Base-by-base conservation (phyloP, 2,329 filamentous ascomycete genomes). In the Lecanosticta acicola region DNA sequence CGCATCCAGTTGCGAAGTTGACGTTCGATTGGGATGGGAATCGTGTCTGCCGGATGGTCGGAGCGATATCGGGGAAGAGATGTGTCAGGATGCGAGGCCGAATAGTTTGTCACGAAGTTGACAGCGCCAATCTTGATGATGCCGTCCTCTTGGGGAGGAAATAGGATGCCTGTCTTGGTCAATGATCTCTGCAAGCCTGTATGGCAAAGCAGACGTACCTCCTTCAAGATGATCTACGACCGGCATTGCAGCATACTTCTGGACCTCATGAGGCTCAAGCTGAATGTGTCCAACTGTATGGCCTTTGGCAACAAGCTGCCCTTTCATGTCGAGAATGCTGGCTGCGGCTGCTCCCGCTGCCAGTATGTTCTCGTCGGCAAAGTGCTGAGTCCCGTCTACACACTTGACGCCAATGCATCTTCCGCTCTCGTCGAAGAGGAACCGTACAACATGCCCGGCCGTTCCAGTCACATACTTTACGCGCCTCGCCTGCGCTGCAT, bases 311-410 rank as follows among this genome's bases (percentile, higher is more conserved):
- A 53, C 52, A n/a, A 57, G 43, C 24, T 60, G 52, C 1, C 53
- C 51, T 10, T 55, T 49, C 18, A 54, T 42, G 9, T 59, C 53
- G 3, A 81, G 68, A 19, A 81, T 57, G 32, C 69, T 65, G 19
- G 72, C 72, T 3, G 78, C 80, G 60, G 76, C 74, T 4, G 78
- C 77, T 3, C 78, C 79, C 1, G 79, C 76, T 32, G 70, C 72
- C 29, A 82, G 59, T 16, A 82, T 60, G 20, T 78, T 65, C 56
- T 76, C 75, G 43, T 77, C 71, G 2, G 78, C 80, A 14, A 56
- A 64, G 40, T 77, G 66, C 1, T 63, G 57, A 17, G 64, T 62
- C 1, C 78, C 79, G 51, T 72, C 68, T 32, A 59, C 65, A 11
- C 75, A 69, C 29, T 60, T 58, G 13, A 81, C 74, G 14, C 81